These are phyloP conservation scores for Pontederia crassipes DNA, from an alignment of 176 grass and related monocot species.

Conservation along the genomic window DNA sequence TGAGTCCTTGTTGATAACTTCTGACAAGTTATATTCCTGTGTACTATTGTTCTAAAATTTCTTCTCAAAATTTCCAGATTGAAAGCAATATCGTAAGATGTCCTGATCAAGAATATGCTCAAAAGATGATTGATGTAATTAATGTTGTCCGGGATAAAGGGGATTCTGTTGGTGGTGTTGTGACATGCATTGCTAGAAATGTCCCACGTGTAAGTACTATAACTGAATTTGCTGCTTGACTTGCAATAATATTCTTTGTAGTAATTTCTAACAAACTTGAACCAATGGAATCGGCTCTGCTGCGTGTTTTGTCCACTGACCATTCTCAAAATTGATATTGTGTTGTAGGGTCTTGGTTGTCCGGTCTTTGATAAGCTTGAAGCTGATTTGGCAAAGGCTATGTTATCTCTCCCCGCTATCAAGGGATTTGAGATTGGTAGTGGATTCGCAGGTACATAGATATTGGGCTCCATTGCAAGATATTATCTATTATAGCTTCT, in stretches of 20 bases:
- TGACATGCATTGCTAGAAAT: conserved; percentile 95
- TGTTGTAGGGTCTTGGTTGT: conserved; percentile 72
- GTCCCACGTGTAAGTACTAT: conserved; percentile 79
- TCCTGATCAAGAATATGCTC: conserved; percentile 86
- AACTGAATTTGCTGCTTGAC: neutral
- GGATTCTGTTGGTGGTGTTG: conserved; percentile 88
- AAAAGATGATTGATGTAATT: conserved; percentile 96
- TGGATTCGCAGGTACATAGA: conserved; percentile 71
- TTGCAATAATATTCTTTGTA: neutral
- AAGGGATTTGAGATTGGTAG: conserved; percentile 99
- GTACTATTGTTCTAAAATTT: conserved; percentile 3
- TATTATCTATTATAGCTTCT: neutral
- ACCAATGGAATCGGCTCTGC: too few relatives aligned
- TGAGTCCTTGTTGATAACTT: conserved; percentile 22
- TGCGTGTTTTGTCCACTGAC: too few relatives aligned
- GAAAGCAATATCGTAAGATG: conserved; percentile 97
- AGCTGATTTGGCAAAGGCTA: conserved; percentile 86
- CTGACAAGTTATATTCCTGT: neutral
- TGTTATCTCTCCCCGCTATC: conserved; percentile 95
- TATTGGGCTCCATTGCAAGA: neutral
- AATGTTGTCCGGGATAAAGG: conserved; percentile 72
- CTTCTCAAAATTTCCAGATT: conserved; percentile 46
- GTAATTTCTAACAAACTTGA: neutral
- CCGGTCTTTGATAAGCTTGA: conserved; percentile 99
- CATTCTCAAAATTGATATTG: conserved; percentile 3